Evolutionary conservation across 2,329 filamentous ascomycete genomes (phyloP).

Genomic region (Ceratocystis huliohia): DNA sequence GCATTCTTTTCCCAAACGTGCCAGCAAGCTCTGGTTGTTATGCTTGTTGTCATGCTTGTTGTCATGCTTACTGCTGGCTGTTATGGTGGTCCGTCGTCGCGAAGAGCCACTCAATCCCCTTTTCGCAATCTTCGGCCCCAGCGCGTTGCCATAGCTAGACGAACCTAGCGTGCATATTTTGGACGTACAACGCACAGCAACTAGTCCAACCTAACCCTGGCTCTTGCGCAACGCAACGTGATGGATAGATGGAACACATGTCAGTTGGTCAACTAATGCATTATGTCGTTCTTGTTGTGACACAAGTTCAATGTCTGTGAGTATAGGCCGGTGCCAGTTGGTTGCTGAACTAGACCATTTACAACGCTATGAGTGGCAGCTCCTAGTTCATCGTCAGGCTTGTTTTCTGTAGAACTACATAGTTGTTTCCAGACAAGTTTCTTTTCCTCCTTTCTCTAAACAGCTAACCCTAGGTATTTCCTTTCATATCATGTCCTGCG

Average conservation of each 20-base stretch:
- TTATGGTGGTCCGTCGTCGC: not conserved
- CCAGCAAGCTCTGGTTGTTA: not conserved
- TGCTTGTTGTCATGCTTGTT: too few species aligned
- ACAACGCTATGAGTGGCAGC: too few species aligned
- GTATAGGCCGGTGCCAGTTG: not conserved
- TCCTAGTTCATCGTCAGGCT: too few species aligned
- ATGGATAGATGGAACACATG: not conserved
- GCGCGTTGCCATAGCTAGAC: conserved; percentile 13
- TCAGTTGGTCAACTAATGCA: not conserved
- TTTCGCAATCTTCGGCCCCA: not conserved
- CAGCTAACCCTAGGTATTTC: too few species aligned
- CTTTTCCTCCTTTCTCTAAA: too few species aligned
- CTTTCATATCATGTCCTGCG: too few species aligned
- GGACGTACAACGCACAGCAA: not conserved
- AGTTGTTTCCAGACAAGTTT: too few species aligned
- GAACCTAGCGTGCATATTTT: conserved; percentile 9
- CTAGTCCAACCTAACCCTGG: conserved; percentile 1
- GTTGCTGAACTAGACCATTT: too few species aligned
- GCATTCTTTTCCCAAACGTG: not conserved
- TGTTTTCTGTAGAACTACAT: too few species aligned
- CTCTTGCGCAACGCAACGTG: not conserved
- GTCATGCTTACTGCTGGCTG: not conserved
- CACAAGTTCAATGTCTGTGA: not conserved
- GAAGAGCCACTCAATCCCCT: not conserved
- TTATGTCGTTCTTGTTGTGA: not conserved